These are phyloP conservation scores for Bacidia rubella DNA, from an alignment of 495 filamentous ascomycete species.

Conservation along the genomic window DNA sequence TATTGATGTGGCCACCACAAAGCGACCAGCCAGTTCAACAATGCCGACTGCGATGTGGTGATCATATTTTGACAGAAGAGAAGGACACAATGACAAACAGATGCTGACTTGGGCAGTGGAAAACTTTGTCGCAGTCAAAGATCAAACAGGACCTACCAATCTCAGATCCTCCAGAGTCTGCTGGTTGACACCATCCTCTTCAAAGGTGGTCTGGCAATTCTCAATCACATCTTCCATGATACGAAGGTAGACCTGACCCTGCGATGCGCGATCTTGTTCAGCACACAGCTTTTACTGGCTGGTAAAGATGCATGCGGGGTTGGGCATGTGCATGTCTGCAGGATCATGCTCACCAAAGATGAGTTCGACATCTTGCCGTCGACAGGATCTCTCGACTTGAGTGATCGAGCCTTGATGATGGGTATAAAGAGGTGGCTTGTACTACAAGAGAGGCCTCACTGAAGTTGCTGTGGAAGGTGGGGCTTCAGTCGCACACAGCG, in stretches of 20 bases:
- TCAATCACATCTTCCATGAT: conserved; percentile 89
- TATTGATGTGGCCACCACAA: not conserved
- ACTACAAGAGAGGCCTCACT: not conserved
- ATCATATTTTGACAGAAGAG: not conserved
- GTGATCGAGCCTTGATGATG: too few relatives aligned
- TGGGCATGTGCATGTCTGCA: conserved; percentile 15
- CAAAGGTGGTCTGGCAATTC: conserved; percentile 82
- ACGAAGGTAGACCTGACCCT: conserved; percentile 73
- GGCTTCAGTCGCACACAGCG: not conserved
- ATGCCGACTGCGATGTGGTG: not conserved
- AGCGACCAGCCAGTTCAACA: not conserved
- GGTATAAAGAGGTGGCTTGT: not conserved
- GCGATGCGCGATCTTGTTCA: conserved; percentile 15
- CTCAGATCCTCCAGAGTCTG: conserved; percentile 70
- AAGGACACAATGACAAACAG: not conserved
- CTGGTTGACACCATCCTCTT: conserved; percentile 86
- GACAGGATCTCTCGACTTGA: too few relatives aligned
- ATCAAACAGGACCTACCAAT: conserved; percentile 61
- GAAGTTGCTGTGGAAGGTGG: not conserved
- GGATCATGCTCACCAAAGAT: conserved; percentile 45
- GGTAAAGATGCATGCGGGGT: not conserved
- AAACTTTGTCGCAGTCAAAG: not conserved
- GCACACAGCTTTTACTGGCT: not conserved
- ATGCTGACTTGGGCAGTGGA: not conserved
- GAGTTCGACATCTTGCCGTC: conserved; percentile 49